phyloP scores from a whole-genome alignment of 257 asterid species.

The Paulownia fortunei region DNA sequence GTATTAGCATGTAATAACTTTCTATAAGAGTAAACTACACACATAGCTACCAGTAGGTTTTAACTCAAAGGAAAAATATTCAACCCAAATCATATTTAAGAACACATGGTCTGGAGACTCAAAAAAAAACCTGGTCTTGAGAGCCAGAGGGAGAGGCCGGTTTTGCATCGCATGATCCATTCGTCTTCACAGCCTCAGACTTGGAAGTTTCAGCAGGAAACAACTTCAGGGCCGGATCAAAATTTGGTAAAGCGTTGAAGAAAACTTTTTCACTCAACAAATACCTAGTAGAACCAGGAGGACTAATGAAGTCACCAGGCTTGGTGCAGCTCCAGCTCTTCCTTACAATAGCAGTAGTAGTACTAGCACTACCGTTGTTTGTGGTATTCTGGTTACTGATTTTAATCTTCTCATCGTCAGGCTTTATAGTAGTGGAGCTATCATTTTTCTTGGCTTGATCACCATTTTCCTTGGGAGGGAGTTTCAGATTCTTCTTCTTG shows the following conservation, averaged over 20 bases:
- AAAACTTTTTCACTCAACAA: slow-evolving; percentile 58
- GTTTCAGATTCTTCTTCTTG: slow-evolving; percentile 30
- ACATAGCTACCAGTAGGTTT: no score
- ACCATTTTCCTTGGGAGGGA: slow-evolving; percentile 22
- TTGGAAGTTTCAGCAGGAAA: slow-evolving; percentile 23
- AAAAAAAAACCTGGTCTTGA: slow-evolving; percentile 51
- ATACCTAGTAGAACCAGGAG: slow-evolving; percentile 76
- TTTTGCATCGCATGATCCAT: slow-evolving; percentile 31
- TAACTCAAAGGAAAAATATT: no score
- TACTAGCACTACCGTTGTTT: no score
- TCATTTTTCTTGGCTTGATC: slow-evolving; percentile 24
- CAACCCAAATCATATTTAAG: no score
- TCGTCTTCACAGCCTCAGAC: slow-evolving; percentile 10
- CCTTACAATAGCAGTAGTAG: slow-evolving; percentile 11
- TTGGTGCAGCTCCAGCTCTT: slow-evolving; percentile 66
- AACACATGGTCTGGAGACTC: not conserved
- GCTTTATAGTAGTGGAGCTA: not conserved
- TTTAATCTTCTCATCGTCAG: not conserved
- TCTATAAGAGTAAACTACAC: no score
- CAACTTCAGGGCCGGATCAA: slow-evolving; percentile 37
- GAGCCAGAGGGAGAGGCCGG: slow-evolving; percentile 33
- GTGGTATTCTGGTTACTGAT: not conserved
- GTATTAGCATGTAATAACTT: no score
- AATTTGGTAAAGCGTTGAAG: slow-evolving; percentile 43
- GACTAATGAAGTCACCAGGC: slow-evolving; percentile 63